phyloP scores from a whole-genome alignment of 2,329 filamentous ascomycete genomes.

The Aureobasidium sp. region DNA sequence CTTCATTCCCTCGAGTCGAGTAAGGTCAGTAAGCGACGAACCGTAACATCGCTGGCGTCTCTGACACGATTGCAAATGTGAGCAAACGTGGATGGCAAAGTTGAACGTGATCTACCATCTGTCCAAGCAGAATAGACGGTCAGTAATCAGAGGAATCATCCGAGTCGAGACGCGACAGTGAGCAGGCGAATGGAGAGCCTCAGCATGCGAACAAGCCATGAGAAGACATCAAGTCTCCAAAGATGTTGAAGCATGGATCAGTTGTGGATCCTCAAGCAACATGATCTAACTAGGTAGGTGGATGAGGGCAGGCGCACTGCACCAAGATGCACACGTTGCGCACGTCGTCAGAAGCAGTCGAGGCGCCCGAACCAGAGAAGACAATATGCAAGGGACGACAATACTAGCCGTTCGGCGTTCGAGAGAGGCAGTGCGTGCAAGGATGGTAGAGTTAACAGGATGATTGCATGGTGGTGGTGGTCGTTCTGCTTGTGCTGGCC shows the following conservation, averaged over 20 bases:
- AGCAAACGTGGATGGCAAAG: not conserved
- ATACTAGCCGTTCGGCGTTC: not conserved
- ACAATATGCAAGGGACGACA: not conserved
- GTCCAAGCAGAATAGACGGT: not conserved
- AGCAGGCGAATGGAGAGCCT: not conserved
- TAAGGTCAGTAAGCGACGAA: not conserved
- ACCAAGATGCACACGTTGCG: not conserved
- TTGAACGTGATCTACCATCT: not conserved
- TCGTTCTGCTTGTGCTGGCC: not conserved
- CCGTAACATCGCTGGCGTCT: not conserved
- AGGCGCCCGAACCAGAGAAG: not conserved
- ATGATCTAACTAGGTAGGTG: constrained; percentile 6
- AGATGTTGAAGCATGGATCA: not conserved
- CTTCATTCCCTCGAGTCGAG: not conserved
- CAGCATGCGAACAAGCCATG: not conserved
- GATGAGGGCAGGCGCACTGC: not conserved
- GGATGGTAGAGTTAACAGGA: not conserved
- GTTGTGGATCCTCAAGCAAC: not conserved
- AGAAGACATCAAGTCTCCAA: not conserved
- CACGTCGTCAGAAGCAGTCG: not conserved
- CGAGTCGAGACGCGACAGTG: not conserved
- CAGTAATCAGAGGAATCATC: not conserved
- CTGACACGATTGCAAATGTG: not conserved
- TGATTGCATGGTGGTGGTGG: not conserved
- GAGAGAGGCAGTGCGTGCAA: not conserved